Evolutionary conservation across 116 monocot species (phyloP), one percentile per base, ranked within the genome.

Genomic region (Iris pallida): DNA sequence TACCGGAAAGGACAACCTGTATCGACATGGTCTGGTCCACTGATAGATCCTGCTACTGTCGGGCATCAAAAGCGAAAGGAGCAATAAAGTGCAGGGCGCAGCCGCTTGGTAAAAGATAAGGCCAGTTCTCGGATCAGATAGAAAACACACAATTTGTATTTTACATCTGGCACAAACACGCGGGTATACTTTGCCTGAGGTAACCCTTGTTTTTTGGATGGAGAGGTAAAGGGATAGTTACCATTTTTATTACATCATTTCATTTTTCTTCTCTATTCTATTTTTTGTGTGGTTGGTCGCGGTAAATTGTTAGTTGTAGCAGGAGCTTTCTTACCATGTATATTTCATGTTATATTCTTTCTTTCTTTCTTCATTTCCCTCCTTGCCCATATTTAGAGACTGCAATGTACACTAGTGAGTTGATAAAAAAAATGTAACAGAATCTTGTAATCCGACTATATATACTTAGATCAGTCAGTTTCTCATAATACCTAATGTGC

Each of bases 1-100:
- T 71, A 71, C 55, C 76, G 78, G 68, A 86, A 86, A 71, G 79
- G 73, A 6, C 41, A 55, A 20, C 13, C 16, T 20, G 53, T 61
- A 42, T 57, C 81, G 30, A 78, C 86, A 45, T 85, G 91, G 87
- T 87, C 88, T 0, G 92, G 88, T 10, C 88, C 92, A n/a, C 59
- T 88, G 61, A 75, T 79, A 8, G 83, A 85, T 18, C 66, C 70
- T 16, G 11, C 76, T 44, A 70, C 60, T 47, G 54, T 61, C 11
- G 71, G 53, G 11, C 70, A 53, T 59, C 65, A 45, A 11, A 83
- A 43, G 68, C 49, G 65, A 57, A 90, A 81, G 54, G 83, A 90
- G 58, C 77, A 82, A 57, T 40, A 30, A 43, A 53, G 55, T 42
- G 16, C 54, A 30, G 44, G 61, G 44, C 7, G 42, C 5, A 4